Evolutionary conservation across 73 alveolate genomes (phyloP).

Genomic region (Symbiodinium natans): DNA sequence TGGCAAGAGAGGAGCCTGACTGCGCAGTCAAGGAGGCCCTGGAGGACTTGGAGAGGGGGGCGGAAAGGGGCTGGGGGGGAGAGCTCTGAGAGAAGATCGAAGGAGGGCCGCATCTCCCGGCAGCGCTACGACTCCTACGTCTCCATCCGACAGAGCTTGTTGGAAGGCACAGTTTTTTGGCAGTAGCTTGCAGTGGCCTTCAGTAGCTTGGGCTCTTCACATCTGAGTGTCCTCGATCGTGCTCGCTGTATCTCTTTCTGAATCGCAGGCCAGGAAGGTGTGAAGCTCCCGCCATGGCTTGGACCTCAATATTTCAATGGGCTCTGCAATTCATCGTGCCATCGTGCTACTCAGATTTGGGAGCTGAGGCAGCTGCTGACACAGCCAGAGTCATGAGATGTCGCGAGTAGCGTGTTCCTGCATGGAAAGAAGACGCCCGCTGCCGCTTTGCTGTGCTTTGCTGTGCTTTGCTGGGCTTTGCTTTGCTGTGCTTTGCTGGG

Average conservation of each 20-base stretch:
- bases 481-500: not conserved
- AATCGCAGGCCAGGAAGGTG: not conserved
- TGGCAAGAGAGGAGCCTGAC: constrained; percentile 88
- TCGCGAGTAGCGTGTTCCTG: not conserved
- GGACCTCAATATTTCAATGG: not conserved
- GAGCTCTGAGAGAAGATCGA: too few relatives aligned
- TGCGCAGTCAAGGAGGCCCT: constrained; percentile 61
- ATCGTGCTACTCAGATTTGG: not conserved
- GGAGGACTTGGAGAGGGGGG: constrained; percentile 31
- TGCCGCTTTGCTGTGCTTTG: not conserved
- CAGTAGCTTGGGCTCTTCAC: not conserved
- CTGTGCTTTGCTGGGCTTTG: not conserved
- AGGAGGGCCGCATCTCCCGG: constrained; percentile 66
- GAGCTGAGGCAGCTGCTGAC: not conserved
- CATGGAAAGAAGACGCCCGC: not conserved
- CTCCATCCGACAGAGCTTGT: constrained; percentile 30
- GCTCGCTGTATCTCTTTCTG: too few relatives aligned
- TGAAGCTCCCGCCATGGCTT: not conserved
- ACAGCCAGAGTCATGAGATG: not conserved
- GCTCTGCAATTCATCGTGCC: not conserved
- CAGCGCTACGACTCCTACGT: constrained; percentile 62
- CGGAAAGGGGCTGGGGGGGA: not conserved
- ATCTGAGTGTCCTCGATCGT: too few relatives aligned
- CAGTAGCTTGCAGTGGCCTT: not conserved
- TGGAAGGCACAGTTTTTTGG: constrained; percentile 51